phyloP scores from a whole-genome alignment of 2,329 filamentous ascomycete genomes.

The Cladophialophora immunda region DNA sequence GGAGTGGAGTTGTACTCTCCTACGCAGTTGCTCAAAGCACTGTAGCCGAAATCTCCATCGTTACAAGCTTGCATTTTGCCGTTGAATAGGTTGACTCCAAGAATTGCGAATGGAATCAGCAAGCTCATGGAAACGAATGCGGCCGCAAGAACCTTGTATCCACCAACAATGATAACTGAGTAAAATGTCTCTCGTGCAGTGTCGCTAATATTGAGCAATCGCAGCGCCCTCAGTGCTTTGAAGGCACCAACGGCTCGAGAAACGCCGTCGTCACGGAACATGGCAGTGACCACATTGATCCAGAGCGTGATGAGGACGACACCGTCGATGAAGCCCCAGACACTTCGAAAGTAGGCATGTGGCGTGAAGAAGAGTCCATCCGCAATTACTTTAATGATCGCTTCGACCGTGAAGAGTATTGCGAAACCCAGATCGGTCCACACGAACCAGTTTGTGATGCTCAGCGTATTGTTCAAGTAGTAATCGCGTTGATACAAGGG shows the following conservation, averaged over 20 bases:
- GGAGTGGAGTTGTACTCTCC: conserved; percentile 81
- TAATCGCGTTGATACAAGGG: conserved; percentile 93
- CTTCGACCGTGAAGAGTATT: conserved; percentile 83
- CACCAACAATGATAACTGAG: conserved; percentile 90
- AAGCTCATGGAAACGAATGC: conserved; percentile 94
- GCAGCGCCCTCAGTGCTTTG: conserved; percentile 90
- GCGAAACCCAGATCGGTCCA: conserved; percentile 94
- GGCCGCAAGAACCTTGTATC: conserved; percentile 91
- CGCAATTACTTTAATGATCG: conserved; percentile 89
- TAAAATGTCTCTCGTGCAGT: conserved; percentile 96
- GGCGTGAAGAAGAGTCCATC: conserved; percentile 97
- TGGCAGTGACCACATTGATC: conserved; percentile 88
- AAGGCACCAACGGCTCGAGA: conserved; percentile 94
- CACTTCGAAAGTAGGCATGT: conserved; percentile 94
- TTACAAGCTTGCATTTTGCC: conserved; percentile 84
- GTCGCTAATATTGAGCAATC: conserved; percentile 93
- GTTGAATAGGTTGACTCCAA: conserved; percentile 91
- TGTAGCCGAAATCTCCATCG: conserved; percentile 62
- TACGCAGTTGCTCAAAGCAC: conserved; percentile 73
- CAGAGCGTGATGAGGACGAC: conserved; percentile 91
- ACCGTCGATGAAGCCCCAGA: conserved; percentile 95
- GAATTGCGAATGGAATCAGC: conserved; percentile 95
- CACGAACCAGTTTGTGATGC: conserved; percentile 85
- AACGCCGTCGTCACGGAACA: conserved; percentile 82
- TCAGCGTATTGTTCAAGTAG: conserved; percentile 69